Percentiles rank a stretch among this genome's conserved stretches.
These are phyloP conservation scores for Cystobasidium pallidum DNA, from an alignment of 1,284 basidiomycete species.

Conservation along the genomic window DNA sequence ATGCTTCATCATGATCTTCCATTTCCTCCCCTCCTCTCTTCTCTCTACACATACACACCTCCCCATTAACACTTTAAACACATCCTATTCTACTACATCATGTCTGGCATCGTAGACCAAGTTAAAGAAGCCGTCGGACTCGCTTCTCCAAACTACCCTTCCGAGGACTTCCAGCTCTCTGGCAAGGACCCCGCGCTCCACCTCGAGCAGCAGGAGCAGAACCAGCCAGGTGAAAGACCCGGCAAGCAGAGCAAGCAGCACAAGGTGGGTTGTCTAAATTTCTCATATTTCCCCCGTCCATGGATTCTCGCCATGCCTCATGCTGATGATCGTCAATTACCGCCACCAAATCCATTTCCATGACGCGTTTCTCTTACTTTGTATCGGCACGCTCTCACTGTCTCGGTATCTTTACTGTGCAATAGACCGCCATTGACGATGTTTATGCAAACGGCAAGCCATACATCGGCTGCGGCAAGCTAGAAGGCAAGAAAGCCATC, in stretches of 20 bases:
- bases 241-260: slow-evolving; percentile 35
- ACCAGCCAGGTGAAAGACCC: slow-evolving; percentile 43
- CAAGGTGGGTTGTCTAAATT: slow-evolving; percentile 12
- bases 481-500: slow-evolving; percentile 61
- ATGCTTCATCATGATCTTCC: background rate
- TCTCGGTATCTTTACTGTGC: no score
- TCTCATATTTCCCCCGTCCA: no score
- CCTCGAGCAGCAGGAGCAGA: slow-evolving; percentile 33
- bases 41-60: background rate
- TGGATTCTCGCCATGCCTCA: background rate
- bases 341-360: background rate
- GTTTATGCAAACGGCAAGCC: slow-evolving; percentile 61
- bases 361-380: background rate
- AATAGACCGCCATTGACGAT: slow-evolving; percentile 57
- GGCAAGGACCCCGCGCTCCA: slow-evolving; percentile 36
- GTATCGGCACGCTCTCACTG: no score
- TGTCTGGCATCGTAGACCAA: slow-evolving; percentile 37
- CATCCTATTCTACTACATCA: slow-evolving; percentile 1
- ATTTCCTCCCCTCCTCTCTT: background rate
- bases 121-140: slow-evolving; percentile 33
- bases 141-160: slow-evolving; percentile 12
- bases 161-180: slow-evolving; percentile 28
- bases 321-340: slow-evolving; percentile 1
- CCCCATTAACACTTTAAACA: background rate
- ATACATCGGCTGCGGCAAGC: slow-evolving; percentile 59